Conservation (phyloP, 169 alveolate genomes). For the Cryptosporidium viatorum region DNA sequence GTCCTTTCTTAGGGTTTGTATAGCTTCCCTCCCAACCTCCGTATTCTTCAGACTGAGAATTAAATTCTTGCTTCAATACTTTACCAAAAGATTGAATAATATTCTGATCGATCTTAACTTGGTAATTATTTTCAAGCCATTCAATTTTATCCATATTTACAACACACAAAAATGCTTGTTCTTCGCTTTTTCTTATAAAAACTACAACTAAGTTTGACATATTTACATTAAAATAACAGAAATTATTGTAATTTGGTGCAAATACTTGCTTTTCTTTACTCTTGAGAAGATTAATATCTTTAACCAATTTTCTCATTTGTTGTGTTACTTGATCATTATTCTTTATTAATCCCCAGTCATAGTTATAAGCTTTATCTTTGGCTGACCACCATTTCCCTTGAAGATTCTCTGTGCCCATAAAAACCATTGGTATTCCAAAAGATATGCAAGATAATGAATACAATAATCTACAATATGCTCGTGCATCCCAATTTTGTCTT, state of each 20-base stretch:
- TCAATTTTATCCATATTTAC: conserved; percentile 64
- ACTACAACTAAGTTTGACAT: background rate
- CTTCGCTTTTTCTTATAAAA: conserved; percentile 20
- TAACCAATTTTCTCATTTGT: conserved; percentile 77
- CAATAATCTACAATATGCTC: conserved; percentile 79
- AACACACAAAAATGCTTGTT: conserved; percentile 49
- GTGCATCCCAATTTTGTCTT: conserved; percentile 76
- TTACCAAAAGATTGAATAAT: conserved; percentile 1
- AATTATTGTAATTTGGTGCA: conserved; percentile 22
- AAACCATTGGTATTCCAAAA: conserved; percentile 79
- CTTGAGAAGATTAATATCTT: conserved; percentile 13
- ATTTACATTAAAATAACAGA: conserved; percentile 27
- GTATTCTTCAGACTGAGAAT: conserved; percentile 72
- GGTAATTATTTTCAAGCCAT: conserved; percentile 71
- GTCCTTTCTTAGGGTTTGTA: conserved; percentile 21
- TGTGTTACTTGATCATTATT: conserved; percentile 37
- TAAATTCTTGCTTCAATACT: conserved; percentile 49
- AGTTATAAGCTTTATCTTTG: conserved; percentile 25
- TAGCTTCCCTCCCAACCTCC: conserved; percentile 79
- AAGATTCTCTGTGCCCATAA: conserved; percentile 78
- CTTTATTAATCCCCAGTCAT: conserved; percentile 76
- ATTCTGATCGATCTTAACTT: conserved; percentile 10
- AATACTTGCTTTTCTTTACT: conserved; percentile 17
- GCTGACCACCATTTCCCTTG: conserved; percentile 80
- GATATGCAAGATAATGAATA: conserved; percentile 70